These are phyloP conservation scores for Conticribra weissflogii DNA, from an alignment of 108 stramenopile species.

Conservation along the genomic window DNA sequence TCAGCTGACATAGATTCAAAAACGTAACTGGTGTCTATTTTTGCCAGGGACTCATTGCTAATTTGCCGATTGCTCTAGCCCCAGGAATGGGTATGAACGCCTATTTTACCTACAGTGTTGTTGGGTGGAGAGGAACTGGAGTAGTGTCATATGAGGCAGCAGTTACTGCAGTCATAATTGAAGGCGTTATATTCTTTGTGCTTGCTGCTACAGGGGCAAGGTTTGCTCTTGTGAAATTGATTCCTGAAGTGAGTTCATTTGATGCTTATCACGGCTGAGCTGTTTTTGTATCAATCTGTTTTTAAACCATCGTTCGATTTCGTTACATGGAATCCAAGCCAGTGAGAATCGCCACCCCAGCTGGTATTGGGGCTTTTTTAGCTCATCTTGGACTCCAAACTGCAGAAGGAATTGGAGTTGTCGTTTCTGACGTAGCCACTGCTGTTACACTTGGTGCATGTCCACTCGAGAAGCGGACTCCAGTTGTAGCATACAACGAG, in stretches of 20 bases:
- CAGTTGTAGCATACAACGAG: conserved; percentile 61
- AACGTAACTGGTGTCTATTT: conserved; percentile 54
- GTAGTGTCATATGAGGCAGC: conserved; percentile 56
- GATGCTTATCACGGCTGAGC: too few species aligned
- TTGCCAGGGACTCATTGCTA: conserved; percentile 67
- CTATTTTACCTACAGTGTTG: conserved; percentile 65
- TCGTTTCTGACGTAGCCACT: conserved; percentile 70
- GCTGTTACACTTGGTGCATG: conserved; percentile 75
- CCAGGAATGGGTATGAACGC: conserved; percentile 82
- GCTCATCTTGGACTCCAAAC: conserved; percentile 77
- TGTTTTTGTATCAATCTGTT: too few species aligned
- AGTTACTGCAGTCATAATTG: conserved; percentile 66
- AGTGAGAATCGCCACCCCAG: conserved; percentile 59
- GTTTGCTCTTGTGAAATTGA: conserved; percentile 49
- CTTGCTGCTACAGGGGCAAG: conserved; percentile 62
- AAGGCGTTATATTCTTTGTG: conserved; percentile 66
- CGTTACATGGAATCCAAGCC: too few species aligned
- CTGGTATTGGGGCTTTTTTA: conserved; percentile 71
- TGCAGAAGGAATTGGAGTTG: conserved; percentile 70
- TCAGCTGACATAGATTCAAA: too few species aligned
- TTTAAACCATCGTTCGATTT: too few species aligned
- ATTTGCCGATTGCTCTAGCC: conserved; percentile 71
- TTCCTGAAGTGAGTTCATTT: conserved; percentile 65
- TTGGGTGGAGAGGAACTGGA: conserved; percentile 67
- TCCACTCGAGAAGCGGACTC: conserved; percentile 51